Percentiles rank a stretch among this genome's conserved stretches.
phyloP scores from a whole-genome alignment of 2,329 filamentous ascomycete species.

The Hypoxylon rubiginosum region DNA sequence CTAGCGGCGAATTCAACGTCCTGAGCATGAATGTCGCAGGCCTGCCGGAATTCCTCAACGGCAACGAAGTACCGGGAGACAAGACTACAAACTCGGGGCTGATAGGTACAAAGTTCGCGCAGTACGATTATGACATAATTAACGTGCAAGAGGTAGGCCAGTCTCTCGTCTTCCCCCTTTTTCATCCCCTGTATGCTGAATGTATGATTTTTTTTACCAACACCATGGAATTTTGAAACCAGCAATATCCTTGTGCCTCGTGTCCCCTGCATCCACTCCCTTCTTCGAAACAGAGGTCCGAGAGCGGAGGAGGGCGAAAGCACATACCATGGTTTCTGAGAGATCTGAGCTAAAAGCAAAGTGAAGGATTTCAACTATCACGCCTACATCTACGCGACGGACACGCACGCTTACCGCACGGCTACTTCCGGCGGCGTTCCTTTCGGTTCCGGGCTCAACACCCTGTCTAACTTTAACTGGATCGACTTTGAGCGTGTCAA shows the following conservation, averaged over 20 bases:
- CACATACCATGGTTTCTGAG: slow-evolving; percentile 5
- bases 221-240: slow-evolving; percentile 28
- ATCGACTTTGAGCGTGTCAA: slow-evolving; percentile 68
- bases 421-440: slow-evolving; percentile 74
- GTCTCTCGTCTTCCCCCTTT: slow-evolving; percentile 2
- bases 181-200: not conserved
- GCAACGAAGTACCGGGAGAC: slow-evolving; percentile 49
- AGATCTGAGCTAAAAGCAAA: slow-evolving; percentile 14
- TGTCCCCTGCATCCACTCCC: slow-evolving; percentile 1
- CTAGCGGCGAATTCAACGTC: slow-evolving; percentile 49
- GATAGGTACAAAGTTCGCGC: slow-evolving; percentile 69
- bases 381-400: slow-evolving; percentile 71
- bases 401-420: slow-evolving; percentile 71
- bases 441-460: slow-evolving; percentile 75
- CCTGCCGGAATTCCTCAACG: slow-evolving; percentile 46
- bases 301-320: slow-evolving; percentile 11
- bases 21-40: slow-evolving; percentile 52
- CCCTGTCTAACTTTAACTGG: slow-evolving; percentile 70
- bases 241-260: slow-evolving; percentile 24
- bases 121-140: slow-evolving; percentile 72
- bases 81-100: slow-evolving; percentile 63
- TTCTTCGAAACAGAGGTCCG: slow-evolving; percentile 28
- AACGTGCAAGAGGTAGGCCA: slow-evolving; percentile 71
- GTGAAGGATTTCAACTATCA: slow-evolving; percentile 75
- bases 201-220: slow-evolving; percentile 5